These are phyloP conservation scores for Mortierella hygrophila DNA, from an alignment of 192 early-diverging fungal genomes.

Conservation along the genomic window DNA sequence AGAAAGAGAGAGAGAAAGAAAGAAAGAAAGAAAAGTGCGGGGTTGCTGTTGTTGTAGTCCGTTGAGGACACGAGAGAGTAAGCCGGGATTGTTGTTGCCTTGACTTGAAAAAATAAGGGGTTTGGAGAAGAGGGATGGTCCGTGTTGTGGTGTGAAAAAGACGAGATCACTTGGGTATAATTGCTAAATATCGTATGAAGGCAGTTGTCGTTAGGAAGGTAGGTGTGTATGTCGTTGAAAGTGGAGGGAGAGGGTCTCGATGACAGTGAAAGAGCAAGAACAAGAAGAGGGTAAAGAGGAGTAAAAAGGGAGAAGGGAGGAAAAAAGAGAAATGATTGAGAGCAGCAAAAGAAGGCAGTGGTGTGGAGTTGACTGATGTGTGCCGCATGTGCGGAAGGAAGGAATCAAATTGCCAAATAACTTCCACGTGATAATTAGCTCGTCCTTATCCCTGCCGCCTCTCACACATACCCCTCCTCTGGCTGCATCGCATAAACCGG, in stretches of 20 bases:
- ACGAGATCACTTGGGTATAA: neutral
- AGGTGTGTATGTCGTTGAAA: neutral
- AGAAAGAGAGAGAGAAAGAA: neutral
- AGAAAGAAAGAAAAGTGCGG: neutral
- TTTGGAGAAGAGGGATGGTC: neutral
- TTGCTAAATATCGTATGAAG: too few relatives aligned
- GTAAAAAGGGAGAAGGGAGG: neutral
- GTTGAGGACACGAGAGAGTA: neutral
- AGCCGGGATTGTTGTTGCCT: too few relatives aligned
- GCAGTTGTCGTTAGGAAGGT: neutral
- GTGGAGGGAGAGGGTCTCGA: neutral
- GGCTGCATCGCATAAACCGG: neutral
- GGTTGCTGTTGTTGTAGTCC: neutral
- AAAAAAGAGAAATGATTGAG: conserved; percentile 5
- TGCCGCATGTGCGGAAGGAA: neutral
- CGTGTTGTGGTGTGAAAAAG: neutral
- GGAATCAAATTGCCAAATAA: neutral
- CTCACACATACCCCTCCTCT: neutral
- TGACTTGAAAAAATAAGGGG: neutral
- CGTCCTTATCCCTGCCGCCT: neutral
- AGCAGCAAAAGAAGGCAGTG: neutral
- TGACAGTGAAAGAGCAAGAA: neutral
- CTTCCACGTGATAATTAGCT: conserved; percentile 4
- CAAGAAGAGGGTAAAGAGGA: conserved; percentile 9
- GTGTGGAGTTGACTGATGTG: neutral